phyloP scores from a whole-genome alignment of 2,329 filamentous ascomycete genomes.

The Pseudomassariella vexata region DNA sequence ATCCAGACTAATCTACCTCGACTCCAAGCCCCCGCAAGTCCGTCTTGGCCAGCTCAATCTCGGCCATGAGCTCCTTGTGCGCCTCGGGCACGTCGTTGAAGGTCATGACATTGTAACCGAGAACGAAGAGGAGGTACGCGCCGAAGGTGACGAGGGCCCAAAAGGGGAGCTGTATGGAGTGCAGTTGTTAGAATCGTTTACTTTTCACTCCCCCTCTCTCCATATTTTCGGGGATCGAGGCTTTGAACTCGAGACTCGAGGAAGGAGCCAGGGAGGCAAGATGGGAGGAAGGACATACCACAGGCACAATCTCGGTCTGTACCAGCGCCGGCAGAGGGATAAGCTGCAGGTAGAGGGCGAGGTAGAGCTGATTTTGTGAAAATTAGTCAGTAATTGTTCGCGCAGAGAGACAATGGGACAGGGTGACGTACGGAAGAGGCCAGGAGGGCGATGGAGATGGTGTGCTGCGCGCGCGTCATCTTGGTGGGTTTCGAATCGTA shows the following conservation, averaged over 20 bases:
- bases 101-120: slow-evolving; percentile 87
- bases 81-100: slow-evolving; percentile 95
- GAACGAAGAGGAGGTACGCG: slow-evolving; percentile 83
- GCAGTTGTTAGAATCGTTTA: slow-evolving; percentile 4
- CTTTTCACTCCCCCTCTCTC: slow-evolving; percentile 7
- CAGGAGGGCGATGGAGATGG: slow-evolving; percentile 80
- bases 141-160: slow-evolving; percentile 89
- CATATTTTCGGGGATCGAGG: not conserved
- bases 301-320: slow-evolving; percentile 80
- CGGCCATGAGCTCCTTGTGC: slow-evolving; percentile 79
- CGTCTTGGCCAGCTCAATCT: slow-evolving; percentile 71
- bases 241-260: not conserved
- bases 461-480: slow-evolving; percentile 95
- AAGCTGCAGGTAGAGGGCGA: slow-evolving; percentile 77
- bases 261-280: not conserved
- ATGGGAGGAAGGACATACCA: slow-evolving; percentile 54
- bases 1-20: slow-evolving; percentile 57
- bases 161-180: slow-evolving; percentile 86
- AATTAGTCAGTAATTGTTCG: slow-evolving; percentile 18
- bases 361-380: slow-evolving; percentile 66
- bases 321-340: slow-evolving; percentile 73
- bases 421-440: slow-evolving; percentile 73
- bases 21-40: slow-evolving; percentile 72
- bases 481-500: slow-evolving; percentile 28
- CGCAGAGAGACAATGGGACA: slow-evolving; percentile 3